These are phyloP conservation scores for Mycena vitilis DNA, from an alignment of 768 basidiomycete genomes.

Conservation along the genomic window DNA sequence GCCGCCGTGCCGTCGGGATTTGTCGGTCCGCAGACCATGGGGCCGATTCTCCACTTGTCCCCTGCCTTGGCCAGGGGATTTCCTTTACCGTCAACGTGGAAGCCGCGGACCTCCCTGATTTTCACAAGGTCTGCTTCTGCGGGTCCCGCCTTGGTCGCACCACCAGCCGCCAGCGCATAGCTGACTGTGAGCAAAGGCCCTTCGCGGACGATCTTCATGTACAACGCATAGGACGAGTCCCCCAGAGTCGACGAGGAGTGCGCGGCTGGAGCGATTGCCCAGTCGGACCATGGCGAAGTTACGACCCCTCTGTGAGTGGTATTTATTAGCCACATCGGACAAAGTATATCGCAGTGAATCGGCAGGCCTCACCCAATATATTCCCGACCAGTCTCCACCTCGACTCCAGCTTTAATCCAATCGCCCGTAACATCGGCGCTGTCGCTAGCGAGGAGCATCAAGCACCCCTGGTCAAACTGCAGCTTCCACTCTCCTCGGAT, in stretches of 20 bases:
- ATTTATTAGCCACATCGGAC: neutral
- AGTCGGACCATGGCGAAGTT: conserved; percentile 34
- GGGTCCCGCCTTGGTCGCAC: neutral
- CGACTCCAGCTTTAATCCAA: conserved; percentile 32
- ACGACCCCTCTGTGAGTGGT: conserved; percentile 14
- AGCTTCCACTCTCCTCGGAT: conserved; percentile 26
- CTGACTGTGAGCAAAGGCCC: conserved; percentile 30
- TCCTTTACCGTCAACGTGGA: conserved; percentile 27
- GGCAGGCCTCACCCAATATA: conserved; percentile 10
- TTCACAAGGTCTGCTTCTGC: conserved; percentile 12
- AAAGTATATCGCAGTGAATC: neutral
- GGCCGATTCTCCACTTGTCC: conserved; percentile 28
- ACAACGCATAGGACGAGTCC: conserved; percentile 20
- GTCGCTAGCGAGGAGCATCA: conserved; percentile 31
- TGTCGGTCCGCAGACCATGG: conserved; percentile 31
- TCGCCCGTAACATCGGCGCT: conserved; percentile 21
- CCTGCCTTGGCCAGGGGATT: conserved; percentile 19
- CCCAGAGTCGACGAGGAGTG: conserved; percentile 30
- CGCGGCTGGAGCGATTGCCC: conserved; percentile 25
- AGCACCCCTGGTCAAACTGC: conserved; percentile 33
- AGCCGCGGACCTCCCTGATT: conserved; percentile 27
- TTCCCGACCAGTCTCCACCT: conserved; percentile 30
- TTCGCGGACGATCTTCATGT: conserved; percentile 31
- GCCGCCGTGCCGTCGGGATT: conserved; percentile 16
- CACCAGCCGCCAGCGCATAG: conserved; percentile 14